A percentile compares a stretch with the other conserved stretches of the same genome.
Conservation (phyloP, 345 rosid species). For the Brassica rapa region DNA sequence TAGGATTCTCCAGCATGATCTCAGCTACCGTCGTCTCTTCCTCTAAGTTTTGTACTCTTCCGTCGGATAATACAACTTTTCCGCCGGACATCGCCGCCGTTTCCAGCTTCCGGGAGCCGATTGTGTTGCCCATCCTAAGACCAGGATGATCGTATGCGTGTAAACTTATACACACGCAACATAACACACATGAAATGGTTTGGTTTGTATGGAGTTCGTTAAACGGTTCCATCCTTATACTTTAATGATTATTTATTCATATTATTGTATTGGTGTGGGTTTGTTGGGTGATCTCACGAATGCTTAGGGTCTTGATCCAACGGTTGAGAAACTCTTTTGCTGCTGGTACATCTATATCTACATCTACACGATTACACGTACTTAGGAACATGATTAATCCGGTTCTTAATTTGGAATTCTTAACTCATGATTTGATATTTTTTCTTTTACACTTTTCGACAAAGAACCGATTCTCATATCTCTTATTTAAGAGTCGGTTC, state of each 20-base stretch:
- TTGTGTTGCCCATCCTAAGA: constrained; percentile 57
- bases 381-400: no score
- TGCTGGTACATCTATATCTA: constrained; percentile 2
- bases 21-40: constrained; percentile 63
- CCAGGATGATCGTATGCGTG: constrained; percentile 6
- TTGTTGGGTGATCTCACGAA: constrained; percentile 5
- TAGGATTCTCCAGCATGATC: constrained; percentile 78
- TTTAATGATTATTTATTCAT: constrained; percentile 27
- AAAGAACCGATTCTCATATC: no score
- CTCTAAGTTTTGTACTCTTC: constrained; percentile 55
- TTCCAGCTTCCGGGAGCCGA: constrained; percentile 35
- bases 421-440: no score
- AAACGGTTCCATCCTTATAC: constrained; percentile 70
- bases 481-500: no score
- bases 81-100: constrained; percentile 36
- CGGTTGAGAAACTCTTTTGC: constrained; percentile 29
- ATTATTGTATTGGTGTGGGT: constrained; percentile 45
- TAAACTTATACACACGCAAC: not conserved
- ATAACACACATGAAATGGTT: constrained; percentile 20
- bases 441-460: no score
- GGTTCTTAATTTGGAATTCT: no score
- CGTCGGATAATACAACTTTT: constrained; percentile 65
- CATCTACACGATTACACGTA: constrained; percentile 1
- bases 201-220: constrained; percentile 57
- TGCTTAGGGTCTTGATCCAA: constrained; percentile 35